A percentile compares a stretch with the other conserved stretches of the same genome.
These are phyloP conservation scores for Aspergillus niger DNA, from an alignment of 2,329 filamentous ascomycete genomes.

Conservation along the genomic window DNA sequence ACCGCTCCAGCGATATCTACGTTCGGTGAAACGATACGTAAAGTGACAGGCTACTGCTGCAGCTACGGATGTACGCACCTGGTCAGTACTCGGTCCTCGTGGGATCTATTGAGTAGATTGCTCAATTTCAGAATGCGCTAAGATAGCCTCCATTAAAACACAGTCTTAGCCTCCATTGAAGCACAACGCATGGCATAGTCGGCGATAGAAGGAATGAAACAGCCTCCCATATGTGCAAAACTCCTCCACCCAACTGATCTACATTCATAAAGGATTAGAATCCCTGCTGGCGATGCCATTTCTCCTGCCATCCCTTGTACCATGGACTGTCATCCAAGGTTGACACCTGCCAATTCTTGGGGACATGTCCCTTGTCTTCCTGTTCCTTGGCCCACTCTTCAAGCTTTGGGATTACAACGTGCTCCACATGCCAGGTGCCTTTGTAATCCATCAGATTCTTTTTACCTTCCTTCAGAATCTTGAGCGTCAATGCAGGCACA, in stretches of 20 bases:
- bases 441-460: conserved; percentile 75
- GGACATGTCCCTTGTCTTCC: conserved; percentile 60
- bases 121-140: neutral
- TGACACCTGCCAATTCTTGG: conserved; percentile 63
- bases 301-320: conserved; percentile 74
- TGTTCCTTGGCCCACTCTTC: conserved; percentile 68
- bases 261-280: conserved; percentile 45
- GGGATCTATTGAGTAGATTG: neutral
- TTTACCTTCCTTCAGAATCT: conserved; percentile 72
- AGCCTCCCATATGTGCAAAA: conserved; percentile 7
- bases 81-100: neutral
- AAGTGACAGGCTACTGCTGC: too few relatives aligned
- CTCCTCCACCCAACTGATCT: neutral
- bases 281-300: conserved; percentile 68
- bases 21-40: too few relatives aligned
- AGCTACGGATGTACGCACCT: neutral
- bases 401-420: conserved; percentile 67
- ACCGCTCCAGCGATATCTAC: too few relatives aligned
- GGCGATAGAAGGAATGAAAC: neutral
- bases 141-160: neutral
- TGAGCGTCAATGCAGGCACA: conserved; percentile 68
- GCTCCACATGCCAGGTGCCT: conserved; percentile 76
- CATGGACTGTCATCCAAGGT: conserved; percentile 76
- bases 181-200: neutral
- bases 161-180: neutral